Evolutionary conservation across 2,329 filamentous ascomycete genomes (phyloP).

Genomic region (Penicillium sp.): DNA sequence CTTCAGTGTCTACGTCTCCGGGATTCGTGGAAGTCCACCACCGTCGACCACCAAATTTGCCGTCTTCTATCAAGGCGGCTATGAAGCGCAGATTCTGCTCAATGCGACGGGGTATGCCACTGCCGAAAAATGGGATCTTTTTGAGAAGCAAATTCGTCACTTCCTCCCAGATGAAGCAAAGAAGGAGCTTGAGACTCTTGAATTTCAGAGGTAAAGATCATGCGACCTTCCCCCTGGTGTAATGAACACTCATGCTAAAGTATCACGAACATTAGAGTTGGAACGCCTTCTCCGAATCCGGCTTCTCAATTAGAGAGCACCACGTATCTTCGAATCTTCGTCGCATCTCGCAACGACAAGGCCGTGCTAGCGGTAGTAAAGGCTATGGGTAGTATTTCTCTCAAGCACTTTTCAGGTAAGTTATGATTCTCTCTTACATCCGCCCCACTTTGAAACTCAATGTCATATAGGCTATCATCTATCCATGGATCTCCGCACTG

Average conservation of each 20-base stretch:
- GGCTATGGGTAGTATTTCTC: slow-evolving; percentile 37
- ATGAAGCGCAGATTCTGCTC: slow-evolving; percentile 46
- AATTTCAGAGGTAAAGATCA: slow-evolving; percentile 48
- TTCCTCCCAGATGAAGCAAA: slow-evolving; percentile 43
- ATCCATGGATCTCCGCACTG: slow-evolving; percentile 45
- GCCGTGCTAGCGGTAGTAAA: slow-evolving; percentile 31
- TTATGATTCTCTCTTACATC: neutral
- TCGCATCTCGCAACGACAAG: slow-evolving; percentile 35
- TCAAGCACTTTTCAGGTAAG: slow-evolving; percentile 45
- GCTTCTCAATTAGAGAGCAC: slow-evolving; percentile 44
- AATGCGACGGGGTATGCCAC: slow-evolving; percentile 53
- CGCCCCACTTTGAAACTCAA: neutral
- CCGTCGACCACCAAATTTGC: slow-evolving; percentile 55
- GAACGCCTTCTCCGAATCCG: slow-evolving; percentile 41
- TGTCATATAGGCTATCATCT: slow-evolving; percentile 39
- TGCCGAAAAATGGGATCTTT: slow-evolving; percentile 50
- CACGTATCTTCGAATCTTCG: slow-evolving; percentile 49
- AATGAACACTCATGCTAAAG: neutral
- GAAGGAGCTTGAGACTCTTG: slow-evolving; percentile 51
- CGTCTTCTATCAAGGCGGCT: slow-evolving; percentile 53
- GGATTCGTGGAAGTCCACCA: slow-evolving; percentile 45
- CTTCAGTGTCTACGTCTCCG: slow-evolving; percentile 42
- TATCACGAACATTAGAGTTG: slow-evolving; percentile 26
- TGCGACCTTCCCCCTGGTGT: neutral
- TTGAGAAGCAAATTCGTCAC: slow-evolving; percentile 50